A percentile compares a stretch with the other conserved stretches of the same genome.
phyloP scores from a whole-genome alignment of 2,329 filamentous ascomycete genomes.

The Colletotrichum liaoningense region DNA sequence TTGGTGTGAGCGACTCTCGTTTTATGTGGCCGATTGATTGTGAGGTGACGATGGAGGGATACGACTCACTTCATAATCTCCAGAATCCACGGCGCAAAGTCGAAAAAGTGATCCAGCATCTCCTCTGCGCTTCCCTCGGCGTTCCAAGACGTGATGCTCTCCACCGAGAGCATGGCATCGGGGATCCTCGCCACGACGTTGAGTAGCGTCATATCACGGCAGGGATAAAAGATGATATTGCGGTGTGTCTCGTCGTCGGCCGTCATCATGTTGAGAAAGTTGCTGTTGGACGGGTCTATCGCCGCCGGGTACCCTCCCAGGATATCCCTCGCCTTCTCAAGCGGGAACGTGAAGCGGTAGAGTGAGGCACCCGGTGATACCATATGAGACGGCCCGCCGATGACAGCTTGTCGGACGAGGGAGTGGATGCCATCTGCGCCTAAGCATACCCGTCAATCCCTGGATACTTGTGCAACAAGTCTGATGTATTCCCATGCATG shows the following conservation, averaged over 20 bases:
- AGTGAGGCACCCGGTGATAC: conserved; percentile 15
- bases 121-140: conserved; percentile 12
- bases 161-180: conserved; percentile 1
- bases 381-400: conserved; percentile 5
- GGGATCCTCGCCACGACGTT: conserved; percentile 20
- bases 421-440: conserved; percentile 31
- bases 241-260: conserved; percentile 21
- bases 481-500: neutral
- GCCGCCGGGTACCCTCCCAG: conserved; percentile 11
- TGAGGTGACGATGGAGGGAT: too few relatives aligned
- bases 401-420: conserved; percentile 5
- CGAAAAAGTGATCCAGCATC: conserved; percentile 11
- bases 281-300: conserved; percentile 3
- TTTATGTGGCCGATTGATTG: neutral
- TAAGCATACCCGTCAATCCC: neutral
- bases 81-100: conserved; percentile 29
- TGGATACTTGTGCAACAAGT: too few relatives aligned
- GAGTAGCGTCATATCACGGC: conserved; percentile 13
- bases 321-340: conserved; percentile 11
- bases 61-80: conserved; percentile 20
- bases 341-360: conserved; percentile 21
- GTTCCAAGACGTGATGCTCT: conserved; percentile 26
- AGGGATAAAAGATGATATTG: conserved; percentile 29
- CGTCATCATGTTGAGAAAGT: conserved; percentile 23
- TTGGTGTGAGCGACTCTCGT: too few relatives aligned